Base-by-base conservation (phyloP, 2,329 filamentous ascomycete species). In the Botrytis squamosa region DNA sequence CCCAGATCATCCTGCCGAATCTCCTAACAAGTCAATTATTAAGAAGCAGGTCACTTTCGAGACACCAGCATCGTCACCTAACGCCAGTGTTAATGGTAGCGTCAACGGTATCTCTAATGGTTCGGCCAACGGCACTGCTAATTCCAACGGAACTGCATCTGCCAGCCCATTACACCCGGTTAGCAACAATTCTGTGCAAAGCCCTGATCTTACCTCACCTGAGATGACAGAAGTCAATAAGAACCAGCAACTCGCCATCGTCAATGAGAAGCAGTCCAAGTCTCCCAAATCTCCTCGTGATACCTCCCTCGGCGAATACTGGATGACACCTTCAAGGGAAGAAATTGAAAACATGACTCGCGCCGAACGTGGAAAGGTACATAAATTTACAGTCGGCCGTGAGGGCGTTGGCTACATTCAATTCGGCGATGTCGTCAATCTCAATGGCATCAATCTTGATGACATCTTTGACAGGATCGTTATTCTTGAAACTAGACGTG, bases 21-120 rank as follows among this genome's bases (percentile, higher is more conserved):
- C 83, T 46, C 85, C 87, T 70, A 90, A 90, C 79, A 81, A 82
- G 62, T 78, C 84, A 18, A 83, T 84, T 66, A 83, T 93, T 59
- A 91, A 91, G 76, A 98, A 97, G 85, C 91, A 92, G 71, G 96
- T 99, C 70, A 98, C 94, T 84, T 99, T 98, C 79, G 94, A 97
- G 88, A 22, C 33, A 70, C 49, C 40, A 29, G 40, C 22, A 72
- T 14, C 63, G 42, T 20, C 63, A 36, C 12, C 49, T n/a, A 57
- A 12, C 66, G 22, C 33, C 64, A 52, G 25, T n/a, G 88, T n/a
- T 7, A 65, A 65, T 25, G 40, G 62, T 33, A 71, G 9, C 40
- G 36, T 25, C 29, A 71, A 87, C 79, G 87, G 86, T 46, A 83
- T 71, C 18, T 10, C 25, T 42, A 64, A 87, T 79, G 87, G n/a